Evolutionary conservation across 2,329 filamentous ascomycete genomes (phyloP).

Genomic region (Biscogniauxia marginata): DNA sequence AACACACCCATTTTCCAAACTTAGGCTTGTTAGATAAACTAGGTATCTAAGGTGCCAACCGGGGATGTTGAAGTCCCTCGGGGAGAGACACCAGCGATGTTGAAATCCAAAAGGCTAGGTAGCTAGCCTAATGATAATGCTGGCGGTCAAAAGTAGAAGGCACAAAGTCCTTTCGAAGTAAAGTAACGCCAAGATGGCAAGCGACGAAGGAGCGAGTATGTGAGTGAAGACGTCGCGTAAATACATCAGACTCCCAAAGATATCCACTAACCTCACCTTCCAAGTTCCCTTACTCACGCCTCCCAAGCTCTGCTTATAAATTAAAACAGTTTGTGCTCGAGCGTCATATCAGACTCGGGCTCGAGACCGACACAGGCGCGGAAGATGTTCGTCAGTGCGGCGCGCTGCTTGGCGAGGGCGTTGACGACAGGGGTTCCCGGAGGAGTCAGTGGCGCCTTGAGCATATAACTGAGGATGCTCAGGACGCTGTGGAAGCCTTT

Average conservation of each 20-base stretch:
- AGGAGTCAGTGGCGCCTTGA: slow-evolving; percentile 91
- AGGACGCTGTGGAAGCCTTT: slow-evolving; percentile 96
- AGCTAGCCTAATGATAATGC: background rate
- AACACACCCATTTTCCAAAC: background rate
- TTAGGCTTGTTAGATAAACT: background rate
- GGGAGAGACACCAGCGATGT: background rate
- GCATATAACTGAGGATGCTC: slow-evolving; percentile 98
- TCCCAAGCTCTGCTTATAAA: background rate
- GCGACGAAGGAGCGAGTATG: background rate
- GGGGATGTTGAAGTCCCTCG: slow-evolving; percentile 2
- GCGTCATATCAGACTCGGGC: slow-evolving; percentile 97
- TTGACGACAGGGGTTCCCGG: slow-evolving; percentile 96
- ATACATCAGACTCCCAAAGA: too few species aligned
- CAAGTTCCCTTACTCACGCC: background rate
- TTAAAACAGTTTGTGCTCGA: slow-evolving; percentile 96
- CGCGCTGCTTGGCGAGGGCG: slow-evolving; percentile 91
- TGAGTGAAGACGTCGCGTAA: background rate
- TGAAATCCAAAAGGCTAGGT: background rate
- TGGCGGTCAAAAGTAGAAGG: background rate
- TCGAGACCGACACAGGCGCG: slow-evolving; percentile 94
- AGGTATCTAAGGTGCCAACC: background rate
- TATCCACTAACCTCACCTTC: background rate
- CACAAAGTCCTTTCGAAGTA: background rate
- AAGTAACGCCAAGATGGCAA: background rate
- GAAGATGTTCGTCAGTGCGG: slow-evolving; percentile 96